Evolutionary conservation across 1,284 basidiomycete genomes (phyloP), one percentile per base, ranked within the genome.

Genomic region (Athelia sp.): DNA sequence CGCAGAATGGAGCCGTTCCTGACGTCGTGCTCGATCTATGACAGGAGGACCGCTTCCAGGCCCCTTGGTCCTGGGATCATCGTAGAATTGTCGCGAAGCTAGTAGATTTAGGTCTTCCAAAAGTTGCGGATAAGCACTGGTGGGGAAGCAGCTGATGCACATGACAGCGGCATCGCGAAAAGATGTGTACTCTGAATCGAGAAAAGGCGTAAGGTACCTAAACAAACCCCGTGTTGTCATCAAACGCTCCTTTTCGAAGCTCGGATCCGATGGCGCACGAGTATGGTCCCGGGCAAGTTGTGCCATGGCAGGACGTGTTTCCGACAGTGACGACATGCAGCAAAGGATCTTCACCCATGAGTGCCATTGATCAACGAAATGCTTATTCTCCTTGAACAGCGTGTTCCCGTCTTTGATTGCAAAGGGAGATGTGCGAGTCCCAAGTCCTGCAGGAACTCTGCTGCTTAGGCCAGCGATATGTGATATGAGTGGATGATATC

Each of bases 141-240:
- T 74, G 14, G 91, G 89, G 59, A 96, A 90, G 24, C 87, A 85
- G 56, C 93, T 93, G 58, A 97, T 86, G 49, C 92, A 93, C 40
- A 89, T 73, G 3, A 95, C 90, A 15, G 91, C 91, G 0, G 87
- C 84, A 60, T 95, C 90, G 47, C 92, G 81, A 65, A 95, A 95
- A 1, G 80, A 71, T 6, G 81, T 80, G 60, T 90, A 86, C 57
- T 96, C 93, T 15, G 89, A 91, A 49, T 91, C 88, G 47, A 98
- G 74, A 62, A 94, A 90, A 4, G 90, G 89, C 2, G 90, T 87
- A 45, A 97, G 74, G 59, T 91, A 90, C 52, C 87, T 80, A 66
- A 98, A 94, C 15, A 97, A 69, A 23, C 85, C 88, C 15, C 90
- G 81, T 1, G 89, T 87, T 0, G 89, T 89, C 23, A 82, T 80